phyloP scores from a whole-genome alignment of 805 yeast species.

The Starmerella kuoi region DNA sequence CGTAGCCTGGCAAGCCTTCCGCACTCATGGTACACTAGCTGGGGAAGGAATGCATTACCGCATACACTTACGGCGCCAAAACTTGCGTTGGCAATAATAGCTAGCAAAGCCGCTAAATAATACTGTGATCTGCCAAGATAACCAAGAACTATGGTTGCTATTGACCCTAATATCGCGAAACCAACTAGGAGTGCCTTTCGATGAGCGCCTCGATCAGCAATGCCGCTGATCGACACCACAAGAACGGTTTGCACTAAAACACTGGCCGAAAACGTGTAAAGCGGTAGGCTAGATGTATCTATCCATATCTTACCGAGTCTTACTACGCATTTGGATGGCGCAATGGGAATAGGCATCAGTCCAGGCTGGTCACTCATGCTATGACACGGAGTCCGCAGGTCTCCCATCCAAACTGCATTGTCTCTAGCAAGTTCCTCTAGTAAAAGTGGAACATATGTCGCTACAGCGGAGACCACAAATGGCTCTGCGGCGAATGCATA shows the following conservation, averaged over 20 bases:
- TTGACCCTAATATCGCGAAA: constrained; percentile 49
- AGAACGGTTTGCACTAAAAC: constrained; percentile 59
- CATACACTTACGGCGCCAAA: constrained; percentile 73
- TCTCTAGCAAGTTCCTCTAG: constrained; percentile 61
- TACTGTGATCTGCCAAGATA: constrained; percentile 30
- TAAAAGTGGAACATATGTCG: constrained; percentile 63
- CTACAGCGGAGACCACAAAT: constrained; percentile 64
- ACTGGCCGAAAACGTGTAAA: constrained; percentile 61
- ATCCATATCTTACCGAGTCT: constrained; percentile 37
- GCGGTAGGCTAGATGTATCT: constrained; percentile 62
- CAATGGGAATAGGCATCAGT: constrained; percentile 20
- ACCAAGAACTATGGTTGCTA: constrained; percentile 39
- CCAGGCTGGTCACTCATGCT: constrained; percentile 19
- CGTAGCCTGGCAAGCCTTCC: constrained; percentile 8
- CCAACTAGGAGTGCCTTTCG: constrained; percentile 42
- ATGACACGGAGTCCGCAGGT: constrained; percentile 46
- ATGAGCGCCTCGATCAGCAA: constrained; percentile 51
- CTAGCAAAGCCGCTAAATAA: constrained; percentile 42
- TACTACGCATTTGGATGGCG: constrained; percentile 38
- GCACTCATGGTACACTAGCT: constrained; percentile 31
- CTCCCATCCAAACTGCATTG: constrained; percentile 52
- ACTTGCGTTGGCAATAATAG: constrained; percentile 52
- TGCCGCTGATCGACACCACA: constrained; percentile 63
- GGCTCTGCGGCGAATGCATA: constrained; percentile 72
- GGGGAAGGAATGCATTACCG: constrained; percentile 62